Conservation (phyloP, 2,329 filamentous ascomycete species). For the Sclerotinia spermophila region DNA sequence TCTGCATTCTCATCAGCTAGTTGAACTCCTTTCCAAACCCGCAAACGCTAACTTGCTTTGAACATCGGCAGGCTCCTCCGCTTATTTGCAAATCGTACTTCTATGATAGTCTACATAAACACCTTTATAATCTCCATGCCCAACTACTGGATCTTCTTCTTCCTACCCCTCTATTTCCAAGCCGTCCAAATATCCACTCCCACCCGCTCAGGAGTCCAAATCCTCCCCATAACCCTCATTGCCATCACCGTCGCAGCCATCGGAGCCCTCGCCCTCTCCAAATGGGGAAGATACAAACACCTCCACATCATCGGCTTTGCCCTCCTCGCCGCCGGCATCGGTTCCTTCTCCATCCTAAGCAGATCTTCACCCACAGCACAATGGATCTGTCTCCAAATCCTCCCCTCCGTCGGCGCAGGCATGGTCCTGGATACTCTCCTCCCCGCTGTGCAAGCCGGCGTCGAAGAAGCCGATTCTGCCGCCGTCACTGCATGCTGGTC, state of each 20-base stretch:
- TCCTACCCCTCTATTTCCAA: conserved; percentile 45
- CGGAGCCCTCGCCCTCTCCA: conserved; percentile 8
- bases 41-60: neutral
- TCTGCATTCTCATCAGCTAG: neutral
- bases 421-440: conserved; percentile 43
- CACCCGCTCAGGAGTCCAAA: conserved; percentile 49
- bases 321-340: conserved; percentile 19
- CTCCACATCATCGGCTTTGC: conserved; percentile 35
- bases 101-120: conserved; percentile 33
- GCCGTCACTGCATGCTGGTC: conserved; percentile 15
- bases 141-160: conserved; percentile 41
- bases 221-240: conserved; percentile 47
- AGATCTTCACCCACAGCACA: conserved; percentile 37
- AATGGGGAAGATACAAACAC: conserved; percentile 32
- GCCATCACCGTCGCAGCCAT: conserved; percentile 34
- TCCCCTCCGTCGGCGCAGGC: conserved; percentile 43
- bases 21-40: neutral
- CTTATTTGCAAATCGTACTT: conserved; percentile 21
- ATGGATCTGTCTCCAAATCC: conserved; percentile 45
- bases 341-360: conserved; percentile 36
- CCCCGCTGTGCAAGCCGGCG: conserved; percentile 42
- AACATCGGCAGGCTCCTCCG: conserved; percentile 14
- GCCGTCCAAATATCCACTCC: conserved; percentile 49
- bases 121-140: conserved; percentile 41
- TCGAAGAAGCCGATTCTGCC: conserved; percentile 19